Evolutionary conservation across 495 filamentous ascomycete species (phyloP).

Genomic region (Xylaria sp.): DNA sequence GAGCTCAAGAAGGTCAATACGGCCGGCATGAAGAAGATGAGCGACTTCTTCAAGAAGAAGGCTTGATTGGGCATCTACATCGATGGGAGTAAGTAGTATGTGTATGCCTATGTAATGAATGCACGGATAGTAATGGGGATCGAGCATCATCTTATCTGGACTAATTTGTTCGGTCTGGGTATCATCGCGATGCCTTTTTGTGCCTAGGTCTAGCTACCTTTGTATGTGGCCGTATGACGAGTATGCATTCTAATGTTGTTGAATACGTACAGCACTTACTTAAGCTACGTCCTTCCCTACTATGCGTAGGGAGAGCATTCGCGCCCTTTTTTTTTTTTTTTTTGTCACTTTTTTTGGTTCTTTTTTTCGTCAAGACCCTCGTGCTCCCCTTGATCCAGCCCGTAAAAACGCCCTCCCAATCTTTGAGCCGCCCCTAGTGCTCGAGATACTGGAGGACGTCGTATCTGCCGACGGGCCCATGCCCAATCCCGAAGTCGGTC

Average conservation of each 20-base stretch:
- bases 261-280: constrained; percentile 11
- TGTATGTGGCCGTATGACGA: constrained; percentile 8
- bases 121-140: constrained; percentile 4
- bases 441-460: constrained; percentile 39
- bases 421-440: constrained; percentile 45
- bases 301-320: not conserved
- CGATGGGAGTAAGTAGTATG: not conserved
- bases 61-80: not conserved
- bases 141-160: constrained; percentile 19
- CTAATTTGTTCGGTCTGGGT: not conserved
- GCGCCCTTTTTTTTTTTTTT: not conserved
- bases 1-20: constrained; percentile 89
- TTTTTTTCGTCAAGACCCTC: constrained; percentile 31
- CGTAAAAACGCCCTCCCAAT: constrained; percentile 52
- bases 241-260: constrained; percentile 1
- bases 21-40: constrained; percentile 96
- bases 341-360: not conserved
- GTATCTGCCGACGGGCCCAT: constrained; percentile 35
- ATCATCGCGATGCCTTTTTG: constrained; percentile 23
- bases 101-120: constrained; percentile 8
- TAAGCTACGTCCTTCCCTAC: not conserved
- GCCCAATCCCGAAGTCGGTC: constrained; percentile 25
- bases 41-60: constrained; percentile 87
- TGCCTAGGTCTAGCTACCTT: constrained; percentile 16
- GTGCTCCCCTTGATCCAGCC: constrained; percentile 37